Evolutionary conservation across 2,329 filamentous ascomycete genomes (phyloP).

Genomic region (Phialocephala sp.): DNA sequence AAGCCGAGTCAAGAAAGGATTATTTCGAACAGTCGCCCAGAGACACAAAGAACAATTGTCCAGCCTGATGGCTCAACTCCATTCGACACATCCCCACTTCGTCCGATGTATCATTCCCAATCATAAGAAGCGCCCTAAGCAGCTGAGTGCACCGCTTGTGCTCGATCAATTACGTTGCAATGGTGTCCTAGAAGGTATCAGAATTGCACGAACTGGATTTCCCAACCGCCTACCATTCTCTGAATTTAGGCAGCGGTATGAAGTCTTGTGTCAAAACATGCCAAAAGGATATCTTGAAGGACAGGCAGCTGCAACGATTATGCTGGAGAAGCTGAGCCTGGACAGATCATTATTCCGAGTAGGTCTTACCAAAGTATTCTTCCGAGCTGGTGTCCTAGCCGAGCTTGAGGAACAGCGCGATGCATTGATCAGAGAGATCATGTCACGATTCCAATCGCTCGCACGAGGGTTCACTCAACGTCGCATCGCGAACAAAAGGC

Average conservation of each 20-base stretch:
- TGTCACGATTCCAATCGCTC: slow-evolving; percentile 90
- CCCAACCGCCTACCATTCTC: slow-evolving; percentile 91
- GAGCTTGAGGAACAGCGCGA: slow-evolving; percentile 97
- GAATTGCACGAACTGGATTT: slow-evolving; percentile 95
- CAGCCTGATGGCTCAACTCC: slow-evolving; percentile 91
- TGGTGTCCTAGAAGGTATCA: slow-evolving; percentile 97
- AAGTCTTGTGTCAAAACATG: slow-evolving; percentile 88
- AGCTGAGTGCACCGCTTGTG: slow-evolving; percentile 89
- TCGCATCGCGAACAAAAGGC: slow-evolving; percentile 85
- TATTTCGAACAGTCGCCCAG: slow-evolving; percentile 96
- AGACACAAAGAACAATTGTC: slow-evolving; percentile 98
- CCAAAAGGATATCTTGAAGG: slow-evolving; percentile 91
- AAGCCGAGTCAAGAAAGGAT: slow-evolving; percentile 92
- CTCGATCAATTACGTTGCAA: slow-evolving; percentile 98
- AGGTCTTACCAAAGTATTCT: slow-evolving; percentile 96
- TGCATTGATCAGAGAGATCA: slow-evolving; percentile 89
- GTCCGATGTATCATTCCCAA: slow-evolving; percentile 98
- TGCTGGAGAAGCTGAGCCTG: slow-evolving; percentile 86
- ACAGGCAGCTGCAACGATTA: slow-evolving; percentile 81
- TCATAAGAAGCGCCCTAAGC: slow-evolving; percentile 95
- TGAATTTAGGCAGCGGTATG: slow-evolving; percentile 94
- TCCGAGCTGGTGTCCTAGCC: slow-evolving; percentile 92
- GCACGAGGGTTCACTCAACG: slow-evolving; percentile 89
- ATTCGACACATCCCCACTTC: slow-evolving; percentile 97
- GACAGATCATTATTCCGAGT: slow-evolving; percentile 90